Conservation (phyloP, 768 basidiomycete species). For the Termitomyces eurrhizus region DNA sequence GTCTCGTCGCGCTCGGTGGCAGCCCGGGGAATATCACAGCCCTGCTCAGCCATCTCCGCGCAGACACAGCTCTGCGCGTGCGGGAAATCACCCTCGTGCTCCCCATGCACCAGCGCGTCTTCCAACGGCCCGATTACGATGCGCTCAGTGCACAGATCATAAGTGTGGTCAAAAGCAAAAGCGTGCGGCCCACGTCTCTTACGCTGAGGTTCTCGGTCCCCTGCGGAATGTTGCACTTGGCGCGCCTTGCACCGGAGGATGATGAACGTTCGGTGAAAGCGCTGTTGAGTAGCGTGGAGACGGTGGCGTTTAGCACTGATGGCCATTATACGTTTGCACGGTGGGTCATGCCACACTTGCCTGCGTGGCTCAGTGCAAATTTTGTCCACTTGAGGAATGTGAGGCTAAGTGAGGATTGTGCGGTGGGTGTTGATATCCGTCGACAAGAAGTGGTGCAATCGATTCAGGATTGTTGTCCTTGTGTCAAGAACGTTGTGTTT, state of each 20-base stretch:
- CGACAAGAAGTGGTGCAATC: background rate
- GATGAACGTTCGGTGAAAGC: too few relatives aligned
- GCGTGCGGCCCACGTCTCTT: constrained; percentile 3
- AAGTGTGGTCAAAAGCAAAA: background rate
- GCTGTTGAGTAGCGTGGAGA: constrained; percentile 6
- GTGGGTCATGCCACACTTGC: constrained; percentile 18
- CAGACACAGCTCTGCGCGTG: constrained; percentile 8
- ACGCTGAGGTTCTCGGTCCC: constrained; percentile 18
- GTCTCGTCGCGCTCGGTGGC: constrained; percentile 18
- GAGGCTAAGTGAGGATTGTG: constrained; percentile 15
- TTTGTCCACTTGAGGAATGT: constrained; percentile 16
- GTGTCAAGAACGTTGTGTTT: constrained; percentile 8
- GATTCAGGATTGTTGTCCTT: constrained; percentile 12
- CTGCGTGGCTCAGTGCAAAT: constrained; percentile 18
- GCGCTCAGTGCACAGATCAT: constrained; percentile 12
- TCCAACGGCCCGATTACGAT: constrained; percentile 15
- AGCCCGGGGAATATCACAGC: constrained; percentile 13
- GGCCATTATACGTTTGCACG: constrained; percentile 18
- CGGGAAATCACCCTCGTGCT: constrained; percentile 15
- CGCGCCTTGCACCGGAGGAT: background rate
- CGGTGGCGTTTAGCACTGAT: constrained; percentile 17
- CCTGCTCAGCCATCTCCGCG: constrained; percentile 14
- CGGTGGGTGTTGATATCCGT: constrained; percentile 1
- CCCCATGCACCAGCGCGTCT: constrained; percentile 18
- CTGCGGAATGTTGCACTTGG: constrained; percentile 1